These are phyloP conservation scores for Pochonia chlamydosporia DNA, from an alignment of 2,329 filamentous ascomycete genomes.

Conservation along the genomic window DNA sequence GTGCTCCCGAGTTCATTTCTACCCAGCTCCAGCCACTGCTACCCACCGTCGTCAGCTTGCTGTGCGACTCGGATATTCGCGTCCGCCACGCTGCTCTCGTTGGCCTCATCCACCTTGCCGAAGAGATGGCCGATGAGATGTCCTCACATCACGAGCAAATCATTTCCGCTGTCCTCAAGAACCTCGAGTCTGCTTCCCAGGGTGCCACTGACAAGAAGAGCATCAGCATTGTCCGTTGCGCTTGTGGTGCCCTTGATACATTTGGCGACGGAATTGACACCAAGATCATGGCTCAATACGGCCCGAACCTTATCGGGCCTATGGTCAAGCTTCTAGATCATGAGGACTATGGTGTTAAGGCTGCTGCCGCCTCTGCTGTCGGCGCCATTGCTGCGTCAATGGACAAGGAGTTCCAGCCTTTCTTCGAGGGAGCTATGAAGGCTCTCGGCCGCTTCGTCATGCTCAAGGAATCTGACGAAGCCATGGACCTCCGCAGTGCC, in stretches of 20 bases:
- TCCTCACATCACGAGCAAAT: constrained; percentile 78
- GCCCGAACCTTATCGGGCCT: constrained; percentile 74
- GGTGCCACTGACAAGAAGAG: constrained; percentile 67
- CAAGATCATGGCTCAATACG: constrained; percentile 71
- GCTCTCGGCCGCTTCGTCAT: constrained; percentile 78
- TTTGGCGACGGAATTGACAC: constrained; percentile 82
- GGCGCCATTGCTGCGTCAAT: constrained; percentile 86
- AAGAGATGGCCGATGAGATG: constrained; percentile 89
- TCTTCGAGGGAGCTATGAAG: constrained; percentile 85
- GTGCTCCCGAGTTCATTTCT: constrained; percentile 93
- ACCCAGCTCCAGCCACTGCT: constrained; percentile 85
- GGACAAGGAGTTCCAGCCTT: constrained; percentile 79
- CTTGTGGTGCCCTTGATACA: constrained; percentile 85
- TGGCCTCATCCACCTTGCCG: constrained; percentile 81
- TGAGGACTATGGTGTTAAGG: constrained; percentile 84
- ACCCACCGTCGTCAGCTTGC: constrained; percentile 74
- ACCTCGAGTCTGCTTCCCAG: constrained; percentile 75
- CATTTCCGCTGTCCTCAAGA: constrained; percentile 79
- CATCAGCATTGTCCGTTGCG: constrained; percentile 80
- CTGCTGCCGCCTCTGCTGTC: constrained; percentile 79
- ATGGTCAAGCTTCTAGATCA: constrained; percentile 80
- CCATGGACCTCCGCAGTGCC: constrained; percentile 82
- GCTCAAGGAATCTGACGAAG: constrained; percentile 84
- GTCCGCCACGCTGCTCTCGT: constrained; percentile 86
- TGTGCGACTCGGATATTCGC: constrained; percentile 76